phyloP scores from a whole-genome alignment of 169 alveolate species.

The Cryptosporidium sp. region DNA sequence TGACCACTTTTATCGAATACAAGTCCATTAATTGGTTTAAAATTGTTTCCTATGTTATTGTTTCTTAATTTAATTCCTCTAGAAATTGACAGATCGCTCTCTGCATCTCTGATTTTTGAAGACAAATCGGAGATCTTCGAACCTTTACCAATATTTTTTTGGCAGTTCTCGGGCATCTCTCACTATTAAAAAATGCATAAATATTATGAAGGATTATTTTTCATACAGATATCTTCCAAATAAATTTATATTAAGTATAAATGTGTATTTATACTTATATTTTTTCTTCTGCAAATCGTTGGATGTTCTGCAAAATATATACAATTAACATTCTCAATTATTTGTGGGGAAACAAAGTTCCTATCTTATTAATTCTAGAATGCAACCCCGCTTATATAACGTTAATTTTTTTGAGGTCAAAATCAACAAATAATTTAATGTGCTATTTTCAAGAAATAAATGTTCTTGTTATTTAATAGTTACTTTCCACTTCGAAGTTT shows the following conservation, averaged over 20 bases:
- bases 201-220: background rate
- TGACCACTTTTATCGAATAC: background rate
- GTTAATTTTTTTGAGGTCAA: background rate
- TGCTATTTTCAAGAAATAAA: background rate
- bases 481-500: background rate
- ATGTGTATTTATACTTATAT: background rate
- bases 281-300: conserved; percentile 1
- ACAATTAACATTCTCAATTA: background rate
- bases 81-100: conserved; percentile 11
- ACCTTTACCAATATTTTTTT: conserved; percentile 22
- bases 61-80: conserved; percentile 16
- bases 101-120: conserved; percentile 58
- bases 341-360: conserved; percentile 29
- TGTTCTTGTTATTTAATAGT: no score
- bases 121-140: conserved; percentile 58
- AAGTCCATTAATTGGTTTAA: background rate
- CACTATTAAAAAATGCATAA: background rate
- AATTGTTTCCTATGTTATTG: background rate
- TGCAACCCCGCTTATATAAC: conserved; percentile 11
- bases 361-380: background rate
- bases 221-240: background rate
- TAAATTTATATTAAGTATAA: background rate
- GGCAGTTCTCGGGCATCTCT: conserved; percentile 56
- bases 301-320: background rate
- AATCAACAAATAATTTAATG: background rate